Evolutionary conservation across 2,329 filamentous ascomycete species (phyloP), one percentile per base, ranked within the genome.

Genomic region (Xylaria sp.): DNA sequence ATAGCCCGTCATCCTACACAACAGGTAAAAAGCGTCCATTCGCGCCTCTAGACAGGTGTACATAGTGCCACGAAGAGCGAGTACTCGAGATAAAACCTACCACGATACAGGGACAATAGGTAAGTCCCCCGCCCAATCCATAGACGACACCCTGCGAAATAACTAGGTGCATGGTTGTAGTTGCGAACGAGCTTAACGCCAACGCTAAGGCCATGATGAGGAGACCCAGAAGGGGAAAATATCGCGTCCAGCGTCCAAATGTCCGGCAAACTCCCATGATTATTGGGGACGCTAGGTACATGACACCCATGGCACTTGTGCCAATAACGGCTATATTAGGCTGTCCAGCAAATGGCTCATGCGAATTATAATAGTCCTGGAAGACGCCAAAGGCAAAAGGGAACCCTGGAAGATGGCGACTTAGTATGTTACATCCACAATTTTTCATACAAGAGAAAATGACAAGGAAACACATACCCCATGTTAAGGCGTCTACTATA

Each of bases 351-450:
- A 92, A 92, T 1, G 88, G 86, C 4, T 83, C 83, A 67, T 90
- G 84, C 1, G 82, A 85, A 43, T 83, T 86, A 77, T 93, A 93
- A 78, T 91, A 91, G 61, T 90, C 85, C 73, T 92, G 90, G 75
- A 93, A 92, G 28, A 93, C 85, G 52, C 91, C 91, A 76, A 90
- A 93, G 0, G 89, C 85, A 65, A 90, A 89, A 0, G 89, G 88
- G 66, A 92, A 92, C 1, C 90, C 90, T 91, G 12, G 61, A 56
- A 7, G 23, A 15, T 28, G 43, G 48, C 20, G 65, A 70, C n/a
- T 75, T 15, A 58, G 60, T 36, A 31, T 61, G 23, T 13, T 61
- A 48, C 15, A 20, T 49, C 33, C 13, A 3, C 28, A 18, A 31
- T n/a, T 23, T n/a, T 23, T 33, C 6, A 8, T 43, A 15, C 13